Evolutionary conservation across 495 filamentous ascomycete genomes (phyloP), one percentile per base, ranked within the genome.

Genomic region (Podospora didyma): DNA sequence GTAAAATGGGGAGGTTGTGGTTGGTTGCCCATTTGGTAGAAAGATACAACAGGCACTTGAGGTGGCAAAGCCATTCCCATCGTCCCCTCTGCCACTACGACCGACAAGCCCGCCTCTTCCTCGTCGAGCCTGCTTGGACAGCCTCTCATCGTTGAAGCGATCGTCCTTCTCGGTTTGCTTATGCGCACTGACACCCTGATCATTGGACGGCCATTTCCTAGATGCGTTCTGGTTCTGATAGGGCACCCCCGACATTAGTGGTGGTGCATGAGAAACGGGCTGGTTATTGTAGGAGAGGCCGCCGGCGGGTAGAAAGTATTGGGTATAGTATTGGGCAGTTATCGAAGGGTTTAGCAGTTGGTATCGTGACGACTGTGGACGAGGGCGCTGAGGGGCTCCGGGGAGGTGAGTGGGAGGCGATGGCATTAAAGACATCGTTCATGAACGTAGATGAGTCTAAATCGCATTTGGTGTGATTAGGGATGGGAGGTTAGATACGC

Each of bases 391-490:
- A 22, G 71, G 69, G 61, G 83, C 74, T 56, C 78, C 75, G 34
- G 87, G 77, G 22, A 85, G 66, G 71, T 86, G 79, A 75, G 61
- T 83, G 83, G 62, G 82, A 85, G 12, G 81, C 74, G 49, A 92
- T 81, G 11, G 87, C 86, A 19, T 81, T 69, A 66, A 98, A 91
- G 39, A 96, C 82, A 63, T 96, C 93, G 53, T 89, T 76, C 17
- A 97, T 88, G 59, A 98, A 97, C 3, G 76, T 66, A 2, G 69
- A 63, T 2, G 90, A 86, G 64, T 94, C 91, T 89, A 58, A 12
- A 17, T 3, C 26, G 0, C 7, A 19, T 44, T 51, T 23, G 21
- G 35, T 49, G 37, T 24, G 14, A 50, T 39, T 0, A 50, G 2
- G 0, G 26, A n/a, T 14, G 21, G n/a, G n/a, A 21, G 12, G 10